Base-by-base conservation (phyloP, 768 basidiomycete genomes). In the Leccinum incarnatum region DNA sequence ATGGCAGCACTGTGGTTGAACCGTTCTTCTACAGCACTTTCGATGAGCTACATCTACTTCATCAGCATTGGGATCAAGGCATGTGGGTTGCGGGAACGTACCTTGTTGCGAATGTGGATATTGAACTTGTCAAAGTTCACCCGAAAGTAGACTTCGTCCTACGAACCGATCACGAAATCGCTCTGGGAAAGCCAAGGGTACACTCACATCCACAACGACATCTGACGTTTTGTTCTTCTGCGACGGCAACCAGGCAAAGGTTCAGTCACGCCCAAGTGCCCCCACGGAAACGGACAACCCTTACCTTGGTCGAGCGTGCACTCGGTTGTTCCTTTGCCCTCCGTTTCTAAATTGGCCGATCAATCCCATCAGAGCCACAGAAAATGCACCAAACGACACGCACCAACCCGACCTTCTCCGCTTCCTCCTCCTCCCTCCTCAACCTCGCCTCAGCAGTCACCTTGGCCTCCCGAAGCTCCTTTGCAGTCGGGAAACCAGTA, bases 51-150 rank as follows among this genome's bases (percentile, higher is more conserved):
- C 10, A 30, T 30, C 93, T 95, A 70, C 27, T 55, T 56, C 50
- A 66, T 64, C 58, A 63, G 62, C 30, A 4, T 52, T 29, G 21
- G 51, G 62, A 57, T 51, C 45, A 37, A 42, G 32, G 11, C 10
- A 15, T 23, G 8, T 15, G 15, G 19, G 56, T 52, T 46, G 49
- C 17, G 11, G 23, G 51, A 64, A 65, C 84, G 8, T 64, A 93
- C 93, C 68, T 87, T 79, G 75, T 97, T 96, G 46, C 96, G 88
- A 54, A 97, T 84, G 65, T 92, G 87, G 32, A 93, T 78, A 63
- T 89, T 86, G 73, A 30, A 95, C 65, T 84, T 89, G 64, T 94
- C 88, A 69, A 87, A 91, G 75, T 98, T 98, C 51, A 98, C 82
- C 51, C 91, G 84, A 69, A 97, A 91, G 72, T 87, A 86, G 34